These are phyloP conservation scores for Alternaria triticimaculans DNA, from an alignment of 2,329 filamentous ascomycete genomes.

Conservation along the genomic window DNA sequence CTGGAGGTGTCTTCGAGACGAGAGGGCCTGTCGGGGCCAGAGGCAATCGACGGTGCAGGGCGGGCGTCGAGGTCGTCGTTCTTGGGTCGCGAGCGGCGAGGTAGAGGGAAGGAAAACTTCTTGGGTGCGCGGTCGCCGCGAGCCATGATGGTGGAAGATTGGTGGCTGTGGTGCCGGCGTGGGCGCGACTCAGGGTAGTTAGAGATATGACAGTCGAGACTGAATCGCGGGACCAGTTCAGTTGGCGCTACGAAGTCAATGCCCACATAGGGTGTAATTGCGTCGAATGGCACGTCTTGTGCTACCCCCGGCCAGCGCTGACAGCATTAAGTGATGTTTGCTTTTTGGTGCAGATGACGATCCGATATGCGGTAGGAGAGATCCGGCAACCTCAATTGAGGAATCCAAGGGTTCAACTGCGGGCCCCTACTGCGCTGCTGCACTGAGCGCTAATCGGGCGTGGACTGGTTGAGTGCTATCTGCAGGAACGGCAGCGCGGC, in stretches of 20 bases:
- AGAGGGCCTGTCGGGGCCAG: constrained; percentile 32
- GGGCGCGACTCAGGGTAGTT: constrained; percentile 36
- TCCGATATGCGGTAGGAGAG: constrained; percentile 17
- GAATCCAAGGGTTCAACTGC: constrained; percentile 20
- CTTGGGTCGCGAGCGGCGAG: constrained; percentile 37
- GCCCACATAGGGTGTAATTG: constrained; percentile 13
- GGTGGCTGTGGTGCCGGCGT: constrained; percentile 24
- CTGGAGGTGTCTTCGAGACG: constrained; percentile 32
- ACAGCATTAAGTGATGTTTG: constrained; percentile 14
- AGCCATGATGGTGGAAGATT: constrained; percentile 38
- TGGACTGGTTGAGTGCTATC: constrained; percentile 10
- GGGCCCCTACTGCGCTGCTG: constrained; percentile 18
- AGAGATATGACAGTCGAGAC: constrained; percentile 16
- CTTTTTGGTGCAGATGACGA: constrained; percentile 7
- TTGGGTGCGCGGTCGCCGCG: constrained; percentile 30
- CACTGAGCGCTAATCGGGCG: constrained; percentile 20
- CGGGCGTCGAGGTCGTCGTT: constrained; percentile 23
- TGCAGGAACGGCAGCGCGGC: constrained; percentile 15
- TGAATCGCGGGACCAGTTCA: constrained; percentile 32
- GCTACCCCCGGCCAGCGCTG: constrained; percentile 14
- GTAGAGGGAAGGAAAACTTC: constrained; percentile 49
- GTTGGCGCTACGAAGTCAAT: constrained; percentile 12
- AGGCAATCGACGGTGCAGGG: constrained; percentile 26
- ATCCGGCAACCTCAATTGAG: constrained; percentile 11
- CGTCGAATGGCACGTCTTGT: constrained; percentile 18